phyloP scores from a whole-genome alignment of 371 early-diverging fungal species.

The Syncephalastrum sp. region DNA sequence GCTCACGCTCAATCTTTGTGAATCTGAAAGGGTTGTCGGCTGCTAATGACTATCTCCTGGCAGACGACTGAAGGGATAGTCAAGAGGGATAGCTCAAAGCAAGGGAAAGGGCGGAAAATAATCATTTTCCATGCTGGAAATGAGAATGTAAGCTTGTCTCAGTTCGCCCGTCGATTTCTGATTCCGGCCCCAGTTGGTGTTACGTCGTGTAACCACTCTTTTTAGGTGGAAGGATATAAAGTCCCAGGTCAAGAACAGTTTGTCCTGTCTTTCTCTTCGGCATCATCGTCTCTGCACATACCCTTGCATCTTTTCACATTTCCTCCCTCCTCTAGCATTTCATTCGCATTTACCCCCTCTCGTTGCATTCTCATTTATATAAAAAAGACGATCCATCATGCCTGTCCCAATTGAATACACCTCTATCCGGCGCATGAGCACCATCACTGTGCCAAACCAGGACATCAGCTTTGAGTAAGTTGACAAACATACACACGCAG shows the following conservation, averaged over 20 bases:
- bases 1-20: too few relatives aligned
- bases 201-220: constrained; percentile 16
- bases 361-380: constrained; percentile 8
- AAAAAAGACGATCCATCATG: constrained; percentile 17
- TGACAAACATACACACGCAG: background rate
- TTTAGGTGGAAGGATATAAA: constrained; percentile 1
- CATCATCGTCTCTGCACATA: constrained; percentile 11
- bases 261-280: constrained; percentile 6
- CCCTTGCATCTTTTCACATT: constrained; percentile 17
- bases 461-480: constrained; percentile 43
- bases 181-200: constrained; percentile 15
- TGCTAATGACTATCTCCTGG: too few relatives aligned
- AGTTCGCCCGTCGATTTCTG: constrained; percentile 6
- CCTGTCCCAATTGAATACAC: constrained; percentile 38
- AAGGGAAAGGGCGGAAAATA: constrained; percentile 3
- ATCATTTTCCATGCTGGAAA: background rate
- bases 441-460: constrained; percentile 33
- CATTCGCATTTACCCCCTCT: constrained; percentile 5
- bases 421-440: constrained; percentile 34
- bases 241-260: constrained; percentile 2
- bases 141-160: too few relatives aligned
- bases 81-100: constrained; percentile 1
- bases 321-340: constrained; percentile 2
- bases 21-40: too few relatives aligned
- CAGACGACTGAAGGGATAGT: background rate